Base-by-base conservation (phyloP, 192 early-diverging fungal genomes). In the Pilobolus umbonatus region DNA sequence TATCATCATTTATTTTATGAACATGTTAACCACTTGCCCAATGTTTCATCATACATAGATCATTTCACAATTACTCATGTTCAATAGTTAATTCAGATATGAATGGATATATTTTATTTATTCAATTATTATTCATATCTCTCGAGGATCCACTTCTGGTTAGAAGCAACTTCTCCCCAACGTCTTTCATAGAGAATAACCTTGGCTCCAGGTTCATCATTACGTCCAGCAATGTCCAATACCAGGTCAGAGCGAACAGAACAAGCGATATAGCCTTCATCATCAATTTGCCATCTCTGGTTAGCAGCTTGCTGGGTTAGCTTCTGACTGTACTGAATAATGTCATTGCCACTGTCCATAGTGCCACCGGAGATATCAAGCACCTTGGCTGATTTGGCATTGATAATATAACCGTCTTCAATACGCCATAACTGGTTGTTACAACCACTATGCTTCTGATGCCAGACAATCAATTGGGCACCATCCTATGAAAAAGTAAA, bases 301-400 rank as follows among this genome's bases (percentile, higher is more conserved):
- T 63, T 63, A 8, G 52, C 52, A 25, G 61, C 42, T 44, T 55
- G 42, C 31, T 63, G 42, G n/a, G 36, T 42, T 12, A 34, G 26
- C 26, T 63, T 63, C 29, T 63, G 52, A 32, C 32, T 28, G 17
- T 53, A 63, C 28, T 63, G 61, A 22, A 53, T 45, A 17, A 63
- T 63, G 15, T 42, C 24, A 2, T 51, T 19, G 4, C 55, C 53
- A 1, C 2, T 24, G 19, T 47, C 34, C 32, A 63, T 63, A 14
- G 55, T n/a, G 15, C 61, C 61, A 28, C 61, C 61, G 21, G 40
- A 15, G 44, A 63, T 63, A 30, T 63, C 61, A 3, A 63, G 53
- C 12, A 47, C 61, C 22, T 63, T 63, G 42, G 52, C 61, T n/a
- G 52, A 55, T 22, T 63, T 63, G 29, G 42, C 49, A 32, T 62